These are phyloP conservation scores for Kwoniella mangroviensis DNA, from an alignment of 768 basidiomycete species.

Conservation along the genomic window DNA sequence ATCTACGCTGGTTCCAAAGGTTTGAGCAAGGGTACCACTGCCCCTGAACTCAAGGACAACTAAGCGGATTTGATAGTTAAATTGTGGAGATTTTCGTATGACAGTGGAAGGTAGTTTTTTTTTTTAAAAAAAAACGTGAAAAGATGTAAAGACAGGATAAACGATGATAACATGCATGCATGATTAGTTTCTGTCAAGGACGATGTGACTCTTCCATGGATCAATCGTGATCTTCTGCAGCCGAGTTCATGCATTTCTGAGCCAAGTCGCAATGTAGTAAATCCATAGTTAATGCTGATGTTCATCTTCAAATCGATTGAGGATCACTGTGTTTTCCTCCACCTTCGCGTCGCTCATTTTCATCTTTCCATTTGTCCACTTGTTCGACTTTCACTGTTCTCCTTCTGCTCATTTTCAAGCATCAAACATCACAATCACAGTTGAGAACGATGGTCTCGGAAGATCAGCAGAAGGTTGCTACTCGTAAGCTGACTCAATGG, in stretches of 20 bases:
- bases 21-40: conserved; percentile 73
- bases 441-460: conserved; percentile 13
- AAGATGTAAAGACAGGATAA: background rate
- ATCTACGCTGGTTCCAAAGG: conserved; percentile 79
- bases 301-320: too few relatives aligned
- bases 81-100: background rate
- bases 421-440: background rate
- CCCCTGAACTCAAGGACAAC: conserved; percentile 62
- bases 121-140: background rate
- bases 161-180: conserved; percentile 11
- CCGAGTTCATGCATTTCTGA: background rate
- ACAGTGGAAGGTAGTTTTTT: background rate
- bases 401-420: background rate
- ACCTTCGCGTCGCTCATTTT: conserved; percentile 5
- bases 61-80: conserved; percentile 3
- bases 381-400: background rate
- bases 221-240: background rate
- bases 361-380: background rate
- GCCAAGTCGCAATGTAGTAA: background rate
- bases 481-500: conserved; percentile 42
- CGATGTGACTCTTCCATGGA: background rate
- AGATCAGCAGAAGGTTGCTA: conserved; percentile 33
- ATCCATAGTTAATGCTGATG: too few relatives aligned
- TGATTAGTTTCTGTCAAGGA: background rate
- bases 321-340: background rate